Conservation (phyloP, 164 flowering plant species). For the Stephania japonica region DNA sequence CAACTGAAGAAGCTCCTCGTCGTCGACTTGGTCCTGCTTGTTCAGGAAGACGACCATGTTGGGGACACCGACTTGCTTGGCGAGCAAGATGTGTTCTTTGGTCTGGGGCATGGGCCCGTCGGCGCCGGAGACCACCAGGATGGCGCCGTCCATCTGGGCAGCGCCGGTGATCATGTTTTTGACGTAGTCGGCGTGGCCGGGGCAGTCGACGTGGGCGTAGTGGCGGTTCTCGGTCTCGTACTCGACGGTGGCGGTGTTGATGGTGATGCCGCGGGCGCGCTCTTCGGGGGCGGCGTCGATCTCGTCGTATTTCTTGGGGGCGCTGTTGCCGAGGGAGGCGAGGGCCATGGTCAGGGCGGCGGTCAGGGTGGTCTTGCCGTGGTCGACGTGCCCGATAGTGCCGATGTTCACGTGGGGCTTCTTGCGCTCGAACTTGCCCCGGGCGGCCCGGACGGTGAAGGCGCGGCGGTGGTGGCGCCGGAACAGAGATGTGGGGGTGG, state of each 20-base stretch:
- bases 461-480: neutral
- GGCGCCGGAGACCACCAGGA: constrained; percentile 32
- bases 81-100: constrained; percentile 31
- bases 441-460: constrained; percentile 23
- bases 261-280: constrained; percentile 32
- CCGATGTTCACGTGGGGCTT: constrained; percentile 40
- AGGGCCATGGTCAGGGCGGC: constrained; percentile 38
- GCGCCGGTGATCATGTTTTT: constrained; percentile 35
- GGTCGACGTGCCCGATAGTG: constrained; percentile 40
- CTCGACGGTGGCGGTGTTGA: constrained; percentile 36
- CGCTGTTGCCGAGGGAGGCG: constrained; percentile 29
- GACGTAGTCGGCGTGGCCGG: constrained; percentile 33
- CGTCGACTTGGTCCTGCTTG: constrained; percentile 37
- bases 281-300: constrained; percentile 36
- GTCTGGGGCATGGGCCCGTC: constrained; percentile 39
- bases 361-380: constrained; percentile 33
- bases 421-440: constrained; percentile 37
- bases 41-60: constrained; percentile 36
- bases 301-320: constrained; percentile 34
- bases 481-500: neutral
- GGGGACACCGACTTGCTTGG: constrained; percentile 39
- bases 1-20: constrained; percentile 30
- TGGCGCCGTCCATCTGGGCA: constrained; percentile 34
- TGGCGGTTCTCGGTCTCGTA: constrained; percentile 34
- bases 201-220: constrained; percentile 33